Evolutionary conservation across 2,329 filamentous ascomycete species (phyloP), one percentile per base, ranked within the genome.

Genomic region (Colletotrichum aenigma): DNA sequence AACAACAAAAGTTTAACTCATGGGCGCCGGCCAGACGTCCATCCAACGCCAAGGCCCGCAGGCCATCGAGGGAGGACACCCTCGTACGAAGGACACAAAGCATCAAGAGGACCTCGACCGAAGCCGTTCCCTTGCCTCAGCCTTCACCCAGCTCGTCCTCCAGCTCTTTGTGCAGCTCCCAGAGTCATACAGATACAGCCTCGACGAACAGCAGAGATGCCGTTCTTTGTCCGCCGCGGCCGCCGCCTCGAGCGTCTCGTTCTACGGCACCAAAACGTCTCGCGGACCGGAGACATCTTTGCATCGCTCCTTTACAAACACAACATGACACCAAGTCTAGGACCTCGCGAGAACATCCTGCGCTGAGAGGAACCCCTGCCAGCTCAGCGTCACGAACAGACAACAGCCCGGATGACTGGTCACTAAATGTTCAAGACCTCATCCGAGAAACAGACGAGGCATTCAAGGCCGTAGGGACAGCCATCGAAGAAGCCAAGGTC

Each of bases 401-500:
- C n/a, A 64, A 72, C 21, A 34, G 30, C 18, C 24, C 56, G 76
- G 78, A 77, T 43, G 74, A 74, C 52, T 79, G 84, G 78, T 84
- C 83, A 15, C 82, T 86, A 52, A 85, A 85, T 72, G 82, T 88
- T 4, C 84, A 87, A 68, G 83, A 87, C 76, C 83, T 91, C 76
- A 88, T 89, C 62, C 82, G 83, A 76, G 86, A 90, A 78, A 86
- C 88, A 6, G 88, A 91, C 75, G 84, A 87, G 72, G 88, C 89
- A 32, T 90, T 90, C 81, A 84, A 86, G 79, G 84, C 85, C 15
- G 85, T 88, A 28, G 86, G 84, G 4, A 82, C 80, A 66, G 85
- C 85, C 21, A 80, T 90, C 52, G 82, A 82, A 43, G 83, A 88
- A 68, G 83, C 84, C 21, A 82, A 81, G 72, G 74, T 81, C 24